These are phyloP conservation scores for Pseudopediastrum boryanum DNA, from an alignment of 139 green algal genomes.

Conservation along the genomic window DNA sequence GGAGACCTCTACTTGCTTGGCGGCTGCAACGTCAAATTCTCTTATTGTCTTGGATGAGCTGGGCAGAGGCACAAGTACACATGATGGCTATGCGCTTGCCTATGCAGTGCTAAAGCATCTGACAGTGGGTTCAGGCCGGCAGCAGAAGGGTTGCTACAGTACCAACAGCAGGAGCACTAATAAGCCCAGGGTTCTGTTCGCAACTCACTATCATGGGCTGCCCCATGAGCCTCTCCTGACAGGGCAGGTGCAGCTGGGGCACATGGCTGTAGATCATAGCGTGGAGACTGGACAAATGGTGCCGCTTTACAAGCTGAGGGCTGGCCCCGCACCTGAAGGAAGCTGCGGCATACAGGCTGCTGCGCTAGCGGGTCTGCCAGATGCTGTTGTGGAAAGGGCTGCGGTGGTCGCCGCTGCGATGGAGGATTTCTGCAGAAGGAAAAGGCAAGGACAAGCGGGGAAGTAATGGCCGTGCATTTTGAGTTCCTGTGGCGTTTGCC, in stretches of 20 bases:
- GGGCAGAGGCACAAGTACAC: conserved; percentile 55
- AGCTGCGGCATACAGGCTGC: conserved; percentile 59
- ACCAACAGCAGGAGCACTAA: not conserved
- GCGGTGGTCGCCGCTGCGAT: conserved; percentile 37
- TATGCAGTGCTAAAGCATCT: conserved; percentile 39
- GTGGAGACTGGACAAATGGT: conserved; percentile 11
- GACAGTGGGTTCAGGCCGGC: not conserved
- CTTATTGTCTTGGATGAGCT: conserved; percentile 96
- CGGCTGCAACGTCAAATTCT: conserved; percentile 49
- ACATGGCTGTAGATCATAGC: conserved; percentile 53
- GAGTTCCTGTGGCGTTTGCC: too few relatives aligned
- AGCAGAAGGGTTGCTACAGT: not conserved
- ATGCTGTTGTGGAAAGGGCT: conserved; percentile 35
- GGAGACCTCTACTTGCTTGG: conserved; percentile 85
- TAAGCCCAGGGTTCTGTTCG: conserved; percentile 73
- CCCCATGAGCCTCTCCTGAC: conserved; percentile 37
- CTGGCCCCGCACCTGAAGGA: conserved; percentile 45
- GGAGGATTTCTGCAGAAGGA: too few relatives aligned
- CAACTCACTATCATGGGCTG: conserved; percentile 93
- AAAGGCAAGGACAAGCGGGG: not conserved
- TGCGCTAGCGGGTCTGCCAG: conserved; percentile 42
- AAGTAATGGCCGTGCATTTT: not conserved
- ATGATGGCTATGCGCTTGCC: conserved; percentile 49
- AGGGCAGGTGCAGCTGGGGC: conserved; percentile 32
- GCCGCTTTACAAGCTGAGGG: conserved; percentile 38